These are phyloP conservation scores for Eutrema yunnanense DNA, from an alignment of 345 rosid species.

Conservation along the genomic window DNA sequence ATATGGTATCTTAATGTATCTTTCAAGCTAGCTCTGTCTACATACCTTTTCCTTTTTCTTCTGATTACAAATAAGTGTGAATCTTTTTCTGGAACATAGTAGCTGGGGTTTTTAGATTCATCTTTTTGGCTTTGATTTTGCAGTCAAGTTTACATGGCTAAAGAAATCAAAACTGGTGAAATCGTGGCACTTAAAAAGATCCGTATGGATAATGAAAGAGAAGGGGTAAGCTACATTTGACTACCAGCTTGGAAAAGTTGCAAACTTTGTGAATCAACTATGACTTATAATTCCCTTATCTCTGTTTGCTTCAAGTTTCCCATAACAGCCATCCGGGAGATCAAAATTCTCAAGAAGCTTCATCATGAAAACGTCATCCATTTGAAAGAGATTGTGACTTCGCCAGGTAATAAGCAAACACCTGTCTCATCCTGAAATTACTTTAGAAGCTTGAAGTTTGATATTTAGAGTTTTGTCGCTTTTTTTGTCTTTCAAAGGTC, in stretches of 20 bases:
- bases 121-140: slow-evolving; percentile 25
- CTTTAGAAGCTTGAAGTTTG: neutral
- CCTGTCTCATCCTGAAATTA: neutral
- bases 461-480: neutral
- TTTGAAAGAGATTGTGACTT: slow-evolving; percentile 51
- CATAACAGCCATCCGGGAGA: slow-evolving; percentile 50
- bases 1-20: neutral
- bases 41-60: neutral
- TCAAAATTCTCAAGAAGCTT: slow-evolving; percentile 48
- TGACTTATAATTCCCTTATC: neutral
- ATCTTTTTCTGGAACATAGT: neutral
- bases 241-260: neutral
- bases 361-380: slow-evolving; percentile 51
- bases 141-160: slow-evolving; percentile 99
- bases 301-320: slow-evolving; percentile 38
- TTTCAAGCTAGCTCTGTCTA: neutral
- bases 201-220: slow-evolving; percentile 96
- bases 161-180: slow-evolving; percentile 82
- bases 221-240: slow-evolving; percentile 59
- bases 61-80: neutral
- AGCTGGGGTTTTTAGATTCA: neutral
- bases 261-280: neutral
- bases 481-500: slow-evolving; percentile 40
- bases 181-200: slow-evolving; percentile 95
- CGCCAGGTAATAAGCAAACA: slow-evolving; percentile 29